Evolutionary conservation across 371 early-diverging fungal species (phyloP).

Genomic region (Mortierella sp.): DNA sequence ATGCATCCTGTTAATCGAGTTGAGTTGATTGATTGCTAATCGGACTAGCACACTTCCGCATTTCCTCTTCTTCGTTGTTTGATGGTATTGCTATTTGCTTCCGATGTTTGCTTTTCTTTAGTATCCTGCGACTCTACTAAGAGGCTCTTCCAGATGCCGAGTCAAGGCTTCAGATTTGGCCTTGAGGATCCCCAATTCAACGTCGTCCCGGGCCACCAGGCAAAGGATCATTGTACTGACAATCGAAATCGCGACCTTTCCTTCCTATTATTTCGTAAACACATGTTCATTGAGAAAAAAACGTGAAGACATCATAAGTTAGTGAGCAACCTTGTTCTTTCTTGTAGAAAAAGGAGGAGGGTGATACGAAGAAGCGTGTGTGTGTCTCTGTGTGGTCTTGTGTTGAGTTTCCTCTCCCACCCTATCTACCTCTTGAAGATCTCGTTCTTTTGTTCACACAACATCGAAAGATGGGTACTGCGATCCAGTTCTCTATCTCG

Average conservation of each 20-base stretch:
- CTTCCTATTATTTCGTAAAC: conserved; percentile 62
- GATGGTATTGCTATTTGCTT: background rate
- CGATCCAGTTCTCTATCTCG: no score
- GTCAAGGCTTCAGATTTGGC: conserved; percentile 76
- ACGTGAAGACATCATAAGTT: conserved; percentile 3
- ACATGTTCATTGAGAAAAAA: background rate
- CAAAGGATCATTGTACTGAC: conserved; percentile 81
- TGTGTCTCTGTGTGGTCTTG: no score
- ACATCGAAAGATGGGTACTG: no score
- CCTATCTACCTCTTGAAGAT: background rate
- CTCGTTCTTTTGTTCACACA: background rate
- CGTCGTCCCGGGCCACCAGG: conserved; percentile 72
- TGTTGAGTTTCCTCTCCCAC: background rate
- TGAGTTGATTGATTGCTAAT: background rate
- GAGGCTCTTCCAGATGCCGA: conserved; percentile 72
- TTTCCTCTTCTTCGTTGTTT: background rate
- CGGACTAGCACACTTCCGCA: background rate
- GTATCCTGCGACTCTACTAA: conserved; percentile 67
- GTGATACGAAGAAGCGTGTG: no score
- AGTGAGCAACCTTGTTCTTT: background rate
- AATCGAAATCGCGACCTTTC: conserved; percentile 71
- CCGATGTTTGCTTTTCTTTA: background rate
- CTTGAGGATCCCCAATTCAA: conserved; percentile 78
- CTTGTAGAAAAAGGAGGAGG: background rate
- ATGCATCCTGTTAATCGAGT: background rate